Percentiles rank a stretch among this genome's conserved stretches.
Evolutionary conservation across 176 grass and related monocot species (phyloP).

Genomic region (Elaeis guineensis): DNA sequence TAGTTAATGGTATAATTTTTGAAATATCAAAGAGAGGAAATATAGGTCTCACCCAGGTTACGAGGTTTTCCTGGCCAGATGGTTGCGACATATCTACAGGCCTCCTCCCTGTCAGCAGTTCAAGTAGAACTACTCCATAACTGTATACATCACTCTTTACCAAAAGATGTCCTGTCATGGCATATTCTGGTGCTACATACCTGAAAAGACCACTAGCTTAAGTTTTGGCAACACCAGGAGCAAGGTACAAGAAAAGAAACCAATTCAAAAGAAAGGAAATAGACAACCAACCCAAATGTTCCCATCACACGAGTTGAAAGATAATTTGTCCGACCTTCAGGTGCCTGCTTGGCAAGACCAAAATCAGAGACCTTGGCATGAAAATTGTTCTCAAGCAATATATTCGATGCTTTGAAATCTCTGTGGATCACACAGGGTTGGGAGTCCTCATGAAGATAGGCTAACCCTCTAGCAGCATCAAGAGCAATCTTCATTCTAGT

Average conservation of each 20-base stretch:
- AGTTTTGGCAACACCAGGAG: too few species aligned
- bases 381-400: slow-evolving; percentile 95
- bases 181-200: slow-evolving; percentile 99
- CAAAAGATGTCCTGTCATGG: slow-evolving; percentile 96
- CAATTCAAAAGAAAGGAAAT: slow-evolving; percentile 7
- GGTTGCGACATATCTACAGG: slow-evolving; percentile 97
- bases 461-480: slow-evolving; percentile 92
- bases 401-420: slow-evolving; percentile 99
- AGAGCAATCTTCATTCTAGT: slow-evolving; percentile 96
- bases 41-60: slow-evolving; percentile 76
- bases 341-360: slow-evolving; percentile 94
- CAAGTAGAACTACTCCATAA: slow-evolving; percentile 97
- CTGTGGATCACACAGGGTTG: slow-evolving; percentile 99
- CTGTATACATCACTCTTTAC: slow-evolving; percentile 99
- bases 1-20: too few species aligned
- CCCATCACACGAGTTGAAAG: slow-evolving; percentile 99
- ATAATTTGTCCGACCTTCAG: slow-evolving; percentile 88
- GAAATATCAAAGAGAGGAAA: slow-evolving; percentile 6
- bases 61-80: slow-evolving; percentile 94
- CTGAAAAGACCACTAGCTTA: slow-evolving; percentile 28
- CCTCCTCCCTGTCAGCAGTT: slow-evolving; percentile 76
- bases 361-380: slow-evolving; percentile 99
- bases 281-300: slow-evolving; percentile 76
- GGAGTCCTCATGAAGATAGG: slow-evolving; percentile 95
- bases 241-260: too few species aligned